A percentile compares a stretch with the other conserved stretches of the same genome.
These are phyloP conservation scores for Sarocladium oryzae DNA, from an alignment of 2,329 filamentous ascomycete genomes.

Conservation along the genomic window DNA sequence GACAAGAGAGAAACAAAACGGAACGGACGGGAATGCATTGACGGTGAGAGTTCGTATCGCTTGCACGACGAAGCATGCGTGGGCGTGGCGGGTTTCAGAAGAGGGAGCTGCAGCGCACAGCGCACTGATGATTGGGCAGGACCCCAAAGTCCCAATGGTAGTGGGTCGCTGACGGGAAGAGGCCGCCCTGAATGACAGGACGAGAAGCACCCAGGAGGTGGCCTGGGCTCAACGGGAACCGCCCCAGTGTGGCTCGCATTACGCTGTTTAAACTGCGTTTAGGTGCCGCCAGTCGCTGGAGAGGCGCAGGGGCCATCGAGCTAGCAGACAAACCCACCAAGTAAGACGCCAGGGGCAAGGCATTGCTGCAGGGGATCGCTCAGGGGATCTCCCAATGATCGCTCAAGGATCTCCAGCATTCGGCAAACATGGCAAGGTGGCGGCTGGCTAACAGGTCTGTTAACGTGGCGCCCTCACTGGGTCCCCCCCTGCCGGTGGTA, in stretches of 20 bases:
- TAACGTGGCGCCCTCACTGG: not conserved
- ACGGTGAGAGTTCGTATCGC: slow-evolving; percentile 1
- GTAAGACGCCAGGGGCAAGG: not conserved
- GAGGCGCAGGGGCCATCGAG: not conserved
- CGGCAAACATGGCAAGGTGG: not conserved
- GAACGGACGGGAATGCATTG: slow-evolving; percentile 6
- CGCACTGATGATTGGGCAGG: not conserved
- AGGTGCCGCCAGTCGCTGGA: not conserved
- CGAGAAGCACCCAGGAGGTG: not conserved
- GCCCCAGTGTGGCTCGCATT: not conserved
- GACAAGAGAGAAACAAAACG: not conserved
- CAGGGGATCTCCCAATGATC: not conserved
- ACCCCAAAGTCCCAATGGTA: not conserved
- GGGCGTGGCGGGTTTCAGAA: slow-evolving; percentile 8
- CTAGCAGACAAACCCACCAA: not conserved
- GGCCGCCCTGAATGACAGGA: slow-evolving; percentile 2
- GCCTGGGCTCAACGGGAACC: not conserved
- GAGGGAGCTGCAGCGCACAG: not conserved
- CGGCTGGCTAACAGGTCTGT: not conserved
- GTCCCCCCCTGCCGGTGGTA: not conserved
- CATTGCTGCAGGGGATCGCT: not conserved
- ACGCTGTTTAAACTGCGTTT: not conserved
- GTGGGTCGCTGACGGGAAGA: not conserved
- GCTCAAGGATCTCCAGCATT: not conserved
- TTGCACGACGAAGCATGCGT: not conserved